Conservation (phyloP, 306 rosid genomes). For the Castanea crenata region DNA sequence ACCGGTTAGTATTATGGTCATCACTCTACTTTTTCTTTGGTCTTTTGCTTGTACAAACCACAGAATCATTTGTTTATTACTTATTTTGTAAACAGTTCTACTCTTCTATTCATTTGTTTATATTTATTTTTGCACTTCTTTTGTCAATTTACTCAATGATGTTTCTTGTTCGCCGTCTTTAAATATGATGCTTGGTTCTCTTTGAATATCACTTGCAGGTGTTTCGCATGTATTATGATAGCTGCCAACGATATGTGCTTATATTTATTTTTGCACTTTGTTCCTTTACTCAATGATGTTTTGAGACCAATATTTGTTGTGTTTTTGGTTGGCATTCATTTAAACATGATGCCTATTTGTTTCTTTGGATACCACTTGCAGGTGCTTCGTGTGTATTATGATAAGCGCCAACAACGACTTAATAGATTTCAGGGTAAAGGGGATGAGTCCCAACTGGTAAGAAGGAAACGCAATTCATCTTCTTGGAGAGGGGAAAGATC, state of each 20-base stretch:
- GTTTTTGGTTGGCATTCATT: not conserved
- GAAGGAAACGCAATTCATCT: slow-evolving; percentile 35
- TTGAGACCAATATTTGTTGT: slow-evolving; percentile 12
- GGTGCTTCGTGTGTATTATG: slow-evolving; percentile 75
- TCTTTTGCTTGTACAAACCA: not conserved
- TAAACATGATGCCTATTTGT: not conserved
- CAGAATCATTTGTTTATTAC: not conserved
- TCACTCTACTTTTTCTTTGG: not conserved
- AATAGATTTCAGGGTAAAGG: slow-evolving; percentile 39
- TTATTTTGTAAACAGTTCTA: not conserved
- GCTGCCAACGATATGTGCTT: slow-evolving; percentile 28
- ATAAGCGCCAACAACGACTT: slow-evolving; percentile 52
- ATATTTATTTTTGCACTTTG: not conserved
- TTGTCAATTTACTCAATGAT: not conserved
- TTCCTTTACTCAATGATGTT: not conserved
- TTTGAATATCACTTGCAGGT: slow-evolving; percentile 52
- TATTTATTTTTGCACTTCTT: not conserved
- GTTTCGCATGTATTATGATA: slow-evolving; percentile 61
- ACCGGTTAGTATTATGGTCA: not conserved
- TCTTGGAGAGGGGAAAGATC: slow-evolving; percentile 32
- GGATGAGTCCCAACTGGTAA: slow-evolving; percentile 30
- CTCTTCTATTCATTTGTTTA: not conserved
- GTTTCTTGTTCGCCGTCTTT: not conserved
- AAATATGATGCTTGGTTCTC: not conserved
- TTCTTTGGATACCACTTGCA: slow-evolving; percentile 31